Percentiles rank a stretch among this genome's conserved stretches.
Conservation (phyloP, 2,329 filamentous ascomycete species). For the Thermothelomyces thermophilus region DNA sequence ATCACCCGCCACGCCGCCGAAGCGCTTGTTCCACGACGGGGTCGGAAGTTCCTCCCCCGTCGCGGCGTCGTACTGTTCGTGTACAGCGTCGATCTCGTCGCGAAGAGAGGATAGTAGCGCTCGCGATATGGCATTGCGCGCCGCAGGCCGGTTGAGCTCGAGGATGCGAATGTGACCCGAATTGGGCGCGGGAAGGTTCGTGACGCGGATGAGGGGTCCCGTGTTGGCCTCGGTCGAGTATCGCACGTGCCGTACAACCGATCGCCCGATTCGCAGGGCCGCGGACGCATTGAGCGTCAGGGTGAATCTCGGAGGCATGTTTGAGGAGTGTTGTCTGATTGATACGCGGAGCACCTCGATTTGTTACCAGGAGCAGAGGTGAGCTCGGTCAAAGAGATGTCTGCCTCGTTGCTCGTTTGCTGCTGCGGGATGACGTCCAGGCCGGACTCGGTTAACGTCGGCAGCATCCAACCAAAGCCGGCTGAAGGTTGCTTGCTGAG, state of each 20-base stretch:
- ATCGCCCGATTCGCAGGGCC: slow-evolving; percentile 9
- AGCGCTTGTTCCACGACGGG: slow-evolving; percentile 32
- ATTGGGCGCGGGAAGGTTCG: slow-evolving; percentile 68
- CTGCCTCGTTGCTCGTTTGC: too few relatives aligned
- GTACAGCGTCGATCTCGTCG: slow-evolving; percentile 65
- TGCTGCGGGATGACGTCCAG: not conserved
- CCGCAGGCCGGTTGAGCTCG: slow-evolving; percentile 74
- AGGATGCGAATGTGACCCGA: slow-evolving; percentile 82
- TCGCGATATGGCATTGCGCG: slow-evolving; percentile 85
- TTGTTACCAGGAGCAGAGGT: not conserved
- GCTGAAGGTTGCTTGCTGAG: too few relatives aligned
- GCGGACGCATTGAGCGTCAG: slow-evolving; percentile 5
- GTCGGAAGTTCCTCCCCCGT: slow-evolving; percentile 45
- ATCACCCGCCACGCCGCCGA: slow-evolving; percentile 39
- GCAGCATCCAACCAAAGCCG: not conserved
- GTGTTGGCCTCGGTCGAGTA: slow-evolving; percentile 31
- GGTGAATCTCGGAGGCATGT: slow-evolving; percentile 11
- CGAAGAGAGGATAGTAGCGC: slow-evolving; percentile 67
- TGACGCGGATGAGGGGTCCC: slow-evolving; percentile 58
- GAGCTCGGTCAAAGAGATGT: not conserved
- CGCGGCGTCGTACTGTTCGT: slow-evolving; percentile 50
- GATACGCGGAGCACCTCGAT: not conserved
- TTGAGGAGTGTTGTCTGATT: not conserved
- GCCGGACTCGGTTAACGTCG: not conserved
- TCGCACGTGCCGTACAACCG: slow-evolving; percentile 8